Evolutionary conservation across 495 filamentous ascomycete genomes (phyloP).

Genomic region (Cryomyces minteri): DNA sequence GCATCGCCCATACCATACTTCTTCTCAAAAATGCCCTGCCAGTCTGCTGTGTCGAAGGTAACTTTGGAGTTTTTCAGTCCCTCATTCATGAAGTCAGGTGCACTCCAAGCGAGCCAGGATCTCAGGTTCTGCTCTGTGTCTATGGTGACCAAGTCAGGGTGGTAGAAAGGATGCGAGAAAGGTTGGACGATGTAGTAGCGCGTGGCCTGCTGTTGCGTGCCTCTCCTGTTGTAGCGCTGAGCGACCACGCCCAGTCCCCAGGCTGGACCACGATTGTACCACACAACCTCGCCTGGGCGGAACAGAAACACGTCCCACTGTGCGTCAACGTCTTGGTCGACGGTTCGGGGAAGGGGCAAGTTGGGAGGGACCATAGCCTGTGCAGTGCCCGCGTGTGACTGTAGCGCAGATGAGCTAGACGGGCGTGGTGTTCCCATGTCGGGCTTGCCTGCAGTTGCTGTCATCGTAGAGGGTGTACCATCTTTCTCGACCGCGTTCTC

Average conservation of each 20-base stretch:
- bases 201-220: constrained; percentile 7
- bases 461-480: neutral
- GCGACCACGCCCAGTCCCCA: constrained; percentile 39
- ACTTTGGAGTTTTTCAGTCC: constrained; percentile 13
- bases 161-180: constrained; percentile 28
- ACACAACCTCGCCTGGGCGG: constrained; percentile 38
- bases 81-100: constrained; percentile 22
- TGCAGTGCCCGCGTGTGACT: constrained; percentile 5
- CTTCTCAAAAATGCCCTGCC: constrained; percentile 25
- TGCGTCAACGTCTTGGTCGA: constrained; percentile 26
- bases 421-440: neutral
- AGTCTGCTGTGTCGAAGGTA: constrained; percentile 32
- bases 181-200: constrained; percentile 29
- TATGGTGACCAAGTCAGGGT: constrained; percentile 20
- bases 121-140: constrained; percentile 23
- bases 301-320: constrained; percentile 30
- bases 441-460: neutral
- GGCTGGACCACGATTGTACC: constrained; percentile 34
- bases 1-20: constrained; percentile 25
- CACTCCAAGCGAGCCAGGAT: constrained; percentile 47
- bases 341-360: constrained; percentile 20
- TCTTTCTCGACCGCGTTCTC: constrained; percentile 11
- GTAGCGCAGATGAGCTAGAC: neutral
- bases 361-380: constrained; percentile 14
- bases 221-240: constrained; percentile 11